Base-by-base conservation (phyloP, 345 rosid species). In the Pelargonium nanum region DNA sequence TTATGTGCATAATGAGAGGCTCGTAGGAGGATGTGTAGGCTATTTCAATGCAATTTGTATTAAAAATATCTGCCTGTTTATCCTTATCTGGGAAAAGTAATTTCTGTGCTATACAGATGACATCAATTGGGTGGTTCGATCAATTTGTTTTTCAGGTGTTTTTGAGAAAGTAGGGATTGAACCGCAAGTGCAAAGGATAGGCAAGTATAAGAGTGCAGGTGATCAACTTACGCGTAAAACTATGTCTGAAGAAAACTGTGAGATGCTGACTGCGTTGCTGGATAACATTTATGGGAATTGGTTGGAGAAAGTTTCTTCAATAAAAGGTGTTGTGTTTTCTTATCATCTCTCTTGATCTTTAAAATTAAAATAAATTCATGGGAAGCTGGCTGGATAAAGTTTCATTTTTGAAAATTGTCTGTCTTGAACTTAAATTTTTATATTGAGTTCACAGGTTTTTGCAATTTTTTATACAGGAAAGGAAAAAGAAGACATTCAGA, bases 151-250 rank as follows among this genome's bases (percentile, higher is more conserved):
- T 69, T 48, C 77, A 92, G 98, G 98, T 74, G 82, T 84, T 56
- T 64, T 92, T 71, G 98, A 92, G 76, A 89, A 89, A 54, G 79
- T 89, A 60, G 98, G 98, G 63, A 72, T 89, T 70, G 84, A 89
- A 72, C 96, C 95, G 34, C 91, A 89, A 74, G 87, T 92, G 24
- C 78, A 89, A 80, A 80, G 96, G 72, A 85, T 92, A 70, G 98
- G 98, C 44, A 92, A 92, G 74, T 92, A 87, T 72, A 92, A 89
- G 78, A 88, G 96, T 79, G 91, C 91, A 24, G 98, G 98, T 60
- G 98, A 92, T 71, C 98, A 87, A 71, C 89, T 92, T 62, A 61
- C 76, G 0, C 87, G 95, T 17, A 92, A 82, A 70, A 78, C 68
- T 59, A 85, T 92, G 84, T 89, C 98, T 1, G 82, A 89, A 76